Base-by-base conservation (phyloP, 257 asterid species). In the Ocimum tenuiflorum region DNA sequence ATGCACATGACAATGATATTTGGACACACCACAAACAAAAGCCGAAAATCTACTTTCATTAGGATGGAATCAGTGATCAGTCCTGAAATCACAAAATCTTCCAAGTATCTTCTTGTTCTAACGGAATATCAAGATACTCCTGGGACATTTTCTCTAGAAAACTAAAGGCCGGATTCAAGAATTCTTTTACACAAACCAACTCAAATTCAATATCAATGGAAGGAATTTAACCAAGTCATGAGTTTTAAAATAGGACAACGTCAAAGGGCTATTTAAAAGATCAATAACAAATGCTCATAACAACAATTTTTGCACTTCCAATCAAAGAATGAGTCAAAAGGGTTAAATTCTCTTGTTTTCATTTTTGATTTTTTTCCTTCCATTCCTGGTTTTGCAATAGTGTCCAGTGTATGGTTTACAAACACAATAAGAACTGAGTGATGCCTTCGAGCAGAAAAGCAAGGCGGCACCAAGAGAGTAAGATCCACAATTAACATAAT, bases 371-470 rank as follows among this genome's bases (percentile, higher is more conserved):
- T 20, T 33, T 59, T 39, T 56, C 10, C 52, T 60, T 31, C 65
- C 51, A 57, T 76, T 83, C 60, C 81, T 78, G 79, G 80, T 70
- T 74, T 53, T 11, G 65, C 77, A 48, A 69, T 67, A 67, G 57
- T 58, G 43, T 63, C 66, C 67, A 78, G 79, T 62, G 70, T 68
- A 78, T 64, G 73, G 69, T 66, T n/a, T 77, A 56, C 63, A 51
- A 74, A 75, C 78, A 76, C 75, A 76, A 76, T 71, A 69, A 75
- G 75, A 82, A 74, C 45, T 55, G 75, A 60, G 11, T 12, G 69
- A 66, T 42, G 80, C 81, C 67, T 74, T 74, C 35, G 57, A 62
- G 65, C 73, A 39, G 68, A 71, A 63, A 68, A 67, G 73, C 74
- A 73, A 60, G 63, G 63, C 70, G 69, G 69, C 80, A 82, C 14